Evolutionary conservation across 1,139 yeast species (phyloP), one percentile per base, ranked within the genome.

Genomic region (Pichia sp.): DNA sequence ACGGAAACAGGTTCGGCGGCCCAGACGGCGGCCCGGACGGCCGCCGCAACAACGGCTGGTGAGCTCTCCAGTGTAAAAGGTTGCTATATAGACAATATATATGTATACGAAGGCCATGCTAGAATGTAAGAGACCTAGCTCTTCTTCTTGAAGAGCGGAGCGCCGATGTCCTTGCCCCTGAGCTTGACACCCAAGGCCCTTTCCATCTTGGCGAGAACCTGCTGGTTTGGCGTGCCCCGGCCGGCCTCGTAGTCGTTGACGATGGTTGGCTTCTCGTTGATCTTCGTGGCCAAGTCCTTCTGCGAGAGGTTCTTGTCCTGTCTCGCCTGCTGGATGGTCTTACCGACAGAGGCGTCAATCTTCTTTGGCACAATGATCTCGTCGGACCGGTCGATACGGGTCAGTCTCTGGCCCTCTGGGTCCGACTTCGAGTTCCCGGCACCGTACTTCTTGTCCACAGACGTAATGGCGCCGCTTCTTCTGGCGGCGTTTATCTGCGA

Each of bases 161-260:
- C 84, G 60, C 99, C 99, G 66, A 93, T 88, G 74, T 85, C 87
- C 78, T 92, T 90, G 67, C 99, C 99, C 76, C 99, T 84, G 70
- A 93, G 82, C 77, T 90, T 93, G 62, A 93, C 87, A 63, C 98
- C 98, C 67, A 93, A 78, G 47, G 87, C 96, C 72, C 97, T 82
- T 76, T 93, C 99, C 72, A 95, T 75, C 77, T 93, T 93, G 57
- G 87, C 93, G 68, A 93, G 79, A 54, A 93, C 75, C 74, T 90
- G 98, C 77, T 95, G 99, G 76, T 89, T 92, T 58, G 99, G 99
- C 62, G 88, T 84, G 53, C 97, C 99, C 71, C 96, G 84, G 57
- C 97, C 98, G 54, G 96, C 90, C 76, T 93, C 99, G 74, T 93
- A 93, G 70, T 93, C 99, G 74, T 90, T 92, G 67, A 93, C 85